Conservation (phyloP, 2,329 filamentous ascomycete genomes). For the Penicillium sp. region DNA sequence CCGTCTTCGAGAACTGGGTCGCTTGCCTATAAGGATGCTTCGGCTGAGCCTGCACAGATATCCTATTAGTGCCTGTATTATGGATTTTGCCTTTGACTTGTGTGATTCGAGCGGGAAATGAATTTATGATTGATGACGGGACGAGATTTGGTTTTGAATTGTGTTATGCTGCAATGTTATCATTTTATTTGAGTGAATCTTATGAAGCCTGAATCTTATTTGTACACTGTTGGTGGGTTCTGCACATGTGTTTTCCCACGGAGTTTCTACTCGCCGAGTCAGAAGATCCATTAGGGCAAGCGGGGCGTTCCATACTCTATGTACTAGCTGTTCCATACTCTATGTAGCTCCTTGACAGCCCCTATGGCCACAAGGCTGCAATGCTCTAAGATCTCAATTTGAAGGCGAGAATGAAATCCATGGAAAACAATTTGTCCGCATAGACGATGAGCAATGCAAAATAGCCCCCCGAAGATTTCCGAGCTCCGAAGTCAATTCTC, state of each 20-base stretch:
- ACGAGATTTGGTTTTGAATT: background rate
- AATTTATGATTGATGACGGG: background rate
- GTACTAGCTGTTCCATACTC: too few relatives aligned
- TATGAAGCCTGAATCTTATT: background rate
- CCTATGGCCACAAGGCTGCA: too few relatives aligned
- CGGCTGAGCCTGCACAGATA: slow-evolving; percentile 6
- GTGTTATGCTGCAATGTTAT: background rate
- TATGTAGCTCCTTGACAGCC: background rate
- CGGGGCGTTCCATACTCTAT: background rate
- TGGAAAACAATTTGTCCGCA: background rate
- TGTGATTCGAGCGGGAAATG: background rate
- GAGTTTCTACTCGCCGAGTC: background rate
- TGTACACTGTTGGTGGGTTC: background rate
- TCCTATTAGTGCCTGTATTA: slow-evolving; percentile 16
- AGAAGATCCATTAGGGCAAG: background rate
- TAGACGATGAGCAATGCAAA: background rate
- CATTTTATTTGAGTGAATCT: background rate
- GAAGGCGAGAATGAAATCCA: too few relatives aligned
- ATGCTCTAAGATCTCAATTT: too few relatives aligned
- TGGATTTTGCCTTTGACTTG: background rate
- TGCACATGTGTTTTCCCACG: background rate
- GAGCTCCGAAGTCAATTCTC: background rate
- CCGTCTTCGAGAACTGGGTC: slow-evolving; percentile 2
- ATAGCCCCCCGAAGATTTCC: background rate
- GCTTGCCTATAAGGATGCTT: background rate